Evolutionary conservation across 257 asterid genomes (phyloP).

Genomic region (Echites panduratus): DNA sequence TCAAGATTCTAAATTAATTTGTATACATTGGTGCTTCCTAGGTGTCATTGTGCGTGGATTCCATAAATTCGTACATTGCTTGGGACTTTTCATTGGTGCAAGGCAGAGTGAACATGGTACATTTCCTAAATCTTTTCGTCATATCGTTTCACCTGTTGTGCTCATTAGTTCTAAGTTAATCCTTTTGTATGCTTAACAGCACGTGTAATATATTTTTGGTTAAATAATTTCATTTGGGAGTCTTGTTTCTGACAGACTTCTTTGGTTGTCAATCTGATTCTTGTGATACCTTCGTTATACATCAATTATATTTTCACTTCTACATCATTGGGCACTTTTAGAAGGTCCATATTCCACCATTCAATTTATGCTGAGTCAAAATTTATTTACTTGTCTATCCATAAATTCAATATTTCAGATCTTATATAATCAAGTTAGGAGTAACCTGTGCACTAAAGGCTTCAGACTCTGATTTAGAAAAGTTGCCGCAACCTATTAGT

Average conservation of each 20-base stretch:
- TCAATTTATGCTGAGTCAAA: background rate
- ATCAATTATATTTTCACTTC: no score
- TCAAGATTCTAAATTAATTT: background rate
- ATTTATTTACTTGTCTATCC: background rate
- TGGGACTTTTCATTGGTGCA: conserved; percentile 97
- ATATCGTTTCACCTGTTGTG: background rate
- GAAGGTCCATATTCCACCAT: background rate
- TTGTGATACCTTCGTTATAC: no score
- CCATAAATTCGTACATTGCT: conserved; percentile 84
- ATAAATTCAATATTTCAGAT: background rate
- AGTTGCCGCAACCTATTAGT: no score
- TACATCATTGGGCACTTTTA: background rate
- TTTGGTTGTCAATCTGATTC: no score
- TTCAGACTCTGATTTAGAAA: background rate
- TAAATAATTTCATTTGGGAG: no score
- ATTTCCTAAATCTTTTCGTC: conserved; percentile 22
- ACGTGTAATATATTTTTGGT: background rate
- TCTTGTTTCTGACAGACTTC: no score
- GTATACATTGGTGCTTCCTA: conserved; percentile 24
- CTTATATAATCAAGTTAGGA: background rate
- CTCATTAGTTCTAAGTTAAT: background rate
- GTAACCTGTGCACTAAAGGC: background rate
- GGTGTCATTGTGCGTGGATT: conserved; percentile 74
- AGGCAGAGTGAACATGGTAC: conserved; percentile 84
- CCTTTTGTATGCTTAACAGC: background rate